Base-by-base conservation (phyloP, 345 rosid species). In the Aurinia saxatilis region DNA sequence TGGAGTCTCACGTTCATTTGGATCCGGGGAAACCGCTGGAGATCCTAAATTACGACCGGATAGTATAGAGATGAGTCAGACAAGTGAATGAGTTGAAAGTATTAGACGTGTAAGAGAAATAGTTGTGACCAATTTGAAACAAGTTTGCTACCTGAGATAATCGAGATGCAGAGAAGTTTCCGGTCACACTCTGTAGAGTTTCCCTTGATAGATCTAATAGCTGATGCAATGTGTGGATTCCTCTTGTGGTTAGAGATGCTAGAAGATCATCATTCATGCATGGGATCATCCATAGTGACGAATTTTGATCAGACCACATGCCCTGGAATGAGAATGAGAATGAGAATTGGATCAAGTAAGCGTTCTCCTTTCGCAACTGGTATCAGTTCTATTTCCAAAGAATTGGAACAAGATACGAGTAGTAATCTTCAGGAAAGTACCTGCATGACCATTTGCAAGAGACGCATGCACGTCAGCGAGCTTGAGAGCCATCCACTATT, bases 391-490 rank as follows among this genome's bases (percentile, higher is more conserved):
- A 16, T 44, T 46, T 63, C 42, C 7, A 0, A 33, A n/a, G 1
- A 61, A 35, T 23, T 44, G 21, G 11, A 52, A 44, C 23, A 49
- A 53, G 52, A 18, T 17, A 23, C 33, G 54, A 41, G 63, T 36
- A 53, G 54, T 27, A 11, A 50, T 67, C 11, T 13, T 52, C 46
- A 57, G 42, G 50, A 49, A 6, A 44, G 47, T 83, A 92, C 98
- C 97, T 92, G 98, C 93, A 89, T 89, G 65, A 92, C 84, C 97
- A 92, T 92, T 80, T 92, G 98, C 84, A 92, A 51, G 64, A 89
- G 95, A 74, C 78, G 98, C 97, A 89, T 92, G 80, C 98, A 92
- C 61, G 82, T 77, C 40, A 92, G 70, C 9, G 98, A 85, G 78
- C 97, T 85, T 42, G 84, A 72, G 73, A 92, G 95, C 98, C 98